Percentiles rank a stretch among this genome's conserved stretches.
These are phyloP conservation scores for Cercophora newfieldiana DNA, from an alignment of 495 filamentous ascomycete species.

Conservation along the genomic window DNA sequence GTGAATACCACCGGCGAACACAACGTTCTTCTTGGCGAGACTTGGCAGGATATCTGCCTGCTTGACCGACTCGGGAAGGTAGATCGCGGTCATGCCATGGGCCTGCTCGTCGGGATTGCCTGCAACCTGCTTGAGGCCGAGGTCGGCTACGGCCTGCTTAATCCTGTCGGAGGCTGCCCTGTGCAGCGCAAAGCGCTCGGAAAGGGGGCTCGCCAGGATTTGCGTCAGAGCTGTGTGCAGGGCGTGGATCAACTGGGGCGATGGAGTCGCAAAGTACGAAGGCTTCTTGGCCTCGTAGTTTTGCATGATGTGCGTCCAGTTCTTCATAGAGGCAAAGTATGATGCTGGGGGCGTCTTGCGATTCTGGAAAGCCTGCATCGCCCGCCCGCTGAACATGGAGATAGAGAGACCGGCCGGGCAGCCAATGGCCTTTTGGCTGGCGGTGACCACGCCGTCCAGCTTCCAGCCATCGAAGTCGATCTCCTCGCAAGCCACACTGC, in stretches of 20 bases:
- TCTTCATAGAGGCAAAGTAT: constrained; percentile 94
- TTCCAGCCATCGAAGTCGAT: constrained; percentile 94
- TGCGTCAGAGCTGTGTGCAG: constrained; percentile 90
- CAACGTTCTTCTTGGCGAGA: constrained; percentile 83
- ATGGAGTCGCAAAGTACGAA: constrained; percentile 95
- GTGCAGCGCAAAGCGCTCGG: constrained; percentile 79
- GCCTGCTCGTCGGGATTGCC: constrained; percentile 84
- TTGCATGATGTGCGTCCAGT: constrained; percentile 98
- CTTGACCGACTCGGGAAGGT: constrained; percentile 80
- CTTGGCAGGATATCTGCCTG: constrained; percentile 81
- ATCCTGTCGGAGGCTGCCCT: constrained; percentile 72
- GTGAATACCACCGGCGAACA: constrained; percentile 94
- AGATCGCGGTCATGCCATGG: constrained; percentile 96
- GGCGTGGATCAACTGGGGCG: constrained; percentile 90
- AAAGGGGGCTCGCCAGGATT: constrained; percentile 74
- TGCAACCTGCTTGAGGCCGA: constrained; percentile 86
- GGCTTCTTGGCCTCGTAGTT: constrained; percentile 97
- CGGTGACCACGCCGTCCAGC: constrained; percentile 89
- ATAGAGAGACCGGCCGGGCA: constrained; percentile 92
- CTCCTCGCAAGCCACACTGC: constrained; percentile 94
- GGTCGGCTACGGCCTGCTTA: constrained; percentile 73
- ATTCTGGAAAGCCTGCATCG: constrained; percentile 76
- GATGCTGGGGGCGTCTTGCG: constrained; percentile 76
- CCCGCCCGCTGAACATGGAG: constrained; percentile 84
- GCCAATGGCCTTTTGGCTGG: constrained; percentile 94